A percentile compares a stretch with the other conserved stretches of the same genome.
Evolutionary conservation across 352 stramenopile genomes (phyloP).

Genomic region (Sclerospora graminicola): DNA sequence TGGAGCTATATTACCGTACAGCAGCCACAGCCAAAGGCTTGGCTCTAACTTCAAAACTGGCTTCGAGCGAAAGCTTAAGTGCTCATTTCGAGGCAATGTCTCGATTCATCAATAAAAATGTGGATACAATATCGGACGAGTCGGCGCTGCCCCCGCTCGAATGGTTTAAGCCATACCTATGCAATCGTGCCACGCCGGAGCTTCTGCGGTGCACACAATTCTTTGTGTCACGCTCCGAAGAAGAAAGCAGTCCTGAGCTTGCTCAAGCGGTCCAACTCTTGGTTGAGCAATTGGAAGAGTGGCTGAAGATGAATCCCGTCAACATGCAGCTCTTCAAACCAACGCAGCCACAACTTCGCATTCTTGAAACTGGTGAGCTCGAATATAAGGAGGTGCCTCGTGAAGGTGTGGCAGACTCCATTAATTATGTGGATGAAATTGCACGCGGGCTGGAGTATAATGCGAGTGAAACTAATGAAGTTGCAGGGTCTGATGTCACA

Average conservation of each 20-base stretch:
- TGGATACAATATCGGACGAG: conserved; percentile 28
- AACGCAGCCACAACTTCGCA: conserved; percentile 35
- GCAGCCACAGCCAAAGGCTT: conserved; percentile 17
- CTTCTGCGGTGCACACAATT: conserved; percentile 42
- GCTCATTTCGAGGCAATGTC: conserved; percentile 42
- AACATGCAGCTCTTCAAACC: conserved; percentile 48
- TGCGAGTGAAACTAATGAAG: conserved; percentile 15
- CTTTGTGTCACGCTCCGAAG: conserved; percentile 32
- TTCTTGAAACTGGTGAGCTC: conserved; percentile 40
- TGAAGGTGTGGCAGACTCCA: conserved; percentile 34
- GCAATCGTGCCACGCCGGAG: conserved; percentile 62
- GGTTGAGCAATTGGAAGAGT: conserved; percentile 47
- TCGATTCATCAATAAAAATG: conserved; percentile 42
- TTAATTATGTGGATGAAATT: conserved; percentile 61
- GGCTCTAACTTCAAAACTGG: conserved; percentile 9
- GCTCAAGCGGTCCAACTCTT: conserved; percentile 46
- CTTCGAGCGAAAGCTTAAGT: conserved; percentile 19
- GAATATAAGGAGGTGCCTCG: conserved; percentile 49
- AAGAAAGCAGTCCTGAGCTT: conserved; percentile 33
- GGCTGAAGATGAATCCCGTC: conserved; percentile 42
- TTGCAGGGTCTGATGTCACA: conserved; percentile 12
- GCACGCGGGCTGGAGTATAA: conserved; percentile 52
- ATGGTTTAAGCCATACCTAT: conserved; percentile 53
- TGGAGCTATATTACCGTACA: conserved; percentile 53
- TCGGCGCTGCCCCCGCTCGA: conserved; percentile 30